These are phyloP conservation scores for Nadsonia commutata DNA, from an alignment of 1,139 yeast genomes.

Conservation along the genomic window DNA sequence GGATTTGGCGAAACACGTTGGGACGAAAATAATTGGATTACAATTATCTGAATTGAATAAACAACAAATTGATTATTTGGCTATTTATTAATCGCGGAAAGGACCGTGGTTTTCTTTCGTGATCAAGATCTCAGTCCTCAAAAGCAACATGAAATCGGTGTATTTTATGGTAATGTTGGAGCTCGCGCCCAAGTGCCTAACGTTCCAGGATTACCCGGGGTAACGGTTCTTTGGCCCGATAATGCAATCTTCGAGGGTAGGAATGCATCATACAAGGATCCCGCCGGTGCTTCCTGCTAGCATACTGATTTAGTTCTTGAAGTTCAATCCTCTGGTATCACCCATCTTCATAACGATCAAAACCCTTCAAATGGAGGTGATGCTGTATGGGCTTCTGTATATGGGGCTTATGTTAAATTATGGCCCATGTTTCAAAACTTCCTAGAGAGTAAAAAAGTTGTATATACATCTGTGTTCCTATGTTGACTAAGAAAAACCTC, in stretches of 20 bases:
- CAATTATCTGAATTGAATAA: background rate
- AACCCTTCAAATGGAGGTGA: slow-evolving; percentile 37
- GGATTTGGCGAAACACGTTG: slow-evolving; percentile 34
- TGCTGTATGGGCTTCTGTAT: slow-evolving; percentile 36
- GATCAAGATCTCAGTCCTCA: slow-evolving; percentile 24
- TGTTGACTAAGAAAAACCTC: too few relatives aligned
- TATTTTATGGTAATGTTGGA: slow-evolving; percentile 4
- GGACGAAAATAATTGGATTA: slow-evolving; percentile 41
- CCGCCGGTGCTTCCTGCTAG: slow-evolving; percentile 23
- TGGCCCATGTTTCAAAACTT: slow-evolving; percentile 34
- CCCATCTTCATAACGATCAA: slow-evolving; percentile 33
- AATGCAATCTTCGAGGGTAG: slow-evolving; percentile 13
- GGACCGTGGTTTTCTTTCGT: slow-evolving; percentile 23
- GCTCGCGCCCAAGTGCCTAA: background rate
- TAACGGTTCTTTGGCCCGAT: slow-evolving; percentile 42
- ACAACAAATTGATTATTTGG: slow-evolving; percentile 24
- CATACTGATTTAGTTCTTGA: slow-evolving; percentile 37
- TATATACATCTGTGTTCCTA: slow-evolving; percentile 31
- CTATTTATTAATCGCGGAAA: slow-evolving; percentile 34
- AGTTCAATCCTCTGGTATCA: slow-evolving; percentile 35
- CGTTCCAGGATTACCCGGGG: slow-evolving; percentile 4
- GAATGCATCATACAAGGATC: slow-evolving; percentile 12
- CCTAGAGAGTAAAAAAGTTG: slow-evolving; percentile 35
- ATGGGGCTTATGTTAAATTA: slow-evolving; percentile 36
- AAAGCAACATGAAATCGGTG: slow-evolving; percentile 28